phyloP scores from a whole-genome alignment of 164 flowering plant genomes.

The Platanus orientalis region DNA sequence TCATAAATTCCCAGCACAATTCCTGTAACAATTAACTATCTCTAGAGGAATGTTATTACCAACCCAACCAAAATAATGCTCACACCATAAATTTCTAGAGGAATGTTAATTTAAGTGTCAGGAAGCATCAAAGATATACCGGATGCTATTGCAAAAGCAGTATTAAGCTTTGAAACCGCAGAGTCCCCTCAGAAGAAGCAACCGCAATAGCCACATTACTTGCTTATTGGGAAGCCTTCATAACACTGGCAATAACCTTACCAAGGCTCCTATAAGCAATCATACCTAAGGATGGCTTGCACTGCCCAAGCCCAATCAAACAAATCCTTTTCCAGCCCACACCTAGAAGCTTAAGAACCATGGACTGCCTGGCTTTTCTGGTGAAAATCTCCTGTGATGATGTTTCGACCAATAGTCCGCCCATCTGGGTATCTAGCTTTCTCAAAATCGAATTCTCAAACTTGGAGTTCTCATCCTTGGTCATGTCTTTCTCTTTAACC shows the following conservation, averaged over 20 bases:
- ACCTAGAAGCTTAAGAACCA: constrained; percentile 73
- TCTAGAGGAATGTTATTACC: too few species aligned
- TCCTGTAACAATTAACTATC: constrained; percentile 37
- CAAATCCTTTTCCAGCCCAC: constrained; percentile 70
- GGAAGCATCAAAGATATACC: constrained; percentile 31
- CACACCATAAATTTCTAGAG: neutral
- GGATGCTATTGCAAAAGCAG: constrained; percentile 77
- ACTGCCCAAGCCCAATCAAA: constrained; percentile 78
- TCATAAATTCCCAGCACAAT: constrained; percentile 71
- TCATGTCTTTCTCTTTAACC: constrained; percentile 89
- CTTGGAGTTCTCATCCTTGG: constrained; percentile 58
- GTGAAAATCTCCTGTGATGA: constrained; percentile 89
- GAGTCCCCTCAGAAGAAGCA: constrained; percentile 66
- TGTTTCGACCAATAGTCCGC: constrained; percentile 74
- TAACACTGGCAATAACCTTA: constrained; percentile 67
- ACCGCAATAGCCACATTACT: constrained; percentile 60
- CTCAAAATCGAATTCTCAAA: constrained; percentile 61
- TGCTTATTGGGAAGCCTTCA: constrained; percentile 79
- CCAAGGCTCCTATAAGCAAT: constrained; percentile 45
- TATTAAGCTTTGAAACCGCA: constrained; percentile 46
- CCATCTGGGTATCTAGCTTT: constrained; percentile 57
- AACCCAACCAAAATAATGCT: too few species aligned
- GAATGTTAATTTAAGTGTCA: neutral
- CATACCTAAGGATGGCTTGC: constrained; percentile 20
- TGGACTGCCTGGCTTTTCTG: constrained; percentile 85